A percentile compares a stretch with the other conserved stretches of the same genome.
Evolutionary conservation across 768 basidiomycete species (phyloP).

Genomic region (Crassisporium funariophilum): DNA sequence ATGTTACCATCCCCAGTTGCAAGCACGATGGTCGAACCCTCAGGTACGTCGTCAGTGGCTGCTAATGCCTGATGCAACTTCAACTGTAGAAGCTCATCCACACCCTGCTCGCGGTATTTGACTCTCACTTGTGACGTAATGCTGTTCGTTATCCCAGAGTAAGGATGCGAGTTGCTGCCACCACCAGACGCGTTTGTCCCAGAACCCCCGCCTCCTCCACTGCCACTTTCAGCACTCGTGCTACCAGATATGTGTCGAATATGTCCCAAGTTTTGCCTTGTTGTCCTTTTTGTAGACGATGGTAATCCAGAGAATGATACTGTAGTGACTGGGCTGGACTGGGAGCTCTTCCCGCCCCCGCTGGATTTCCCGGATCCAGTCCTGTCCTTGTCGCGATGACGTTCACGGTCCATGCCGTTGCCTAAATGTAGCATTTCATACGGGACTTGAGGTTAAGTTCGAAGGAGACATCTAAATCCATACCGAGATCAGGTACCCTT

Average conservation of each 20-base stretch:
- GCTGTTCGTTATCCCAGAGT: constrained; percentile 16
- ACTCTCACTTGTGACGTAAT: constrained; percentile 37
- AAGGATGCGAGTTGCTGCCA: constrained; percentile 14
- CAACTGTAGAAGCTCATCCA: constrained; percentile 92
- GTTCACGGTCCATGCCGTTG: constrained; percentile 59
- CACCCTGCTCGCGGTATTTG: constrained; percentile 87
- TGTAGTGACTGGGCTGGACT: constrained; percentile 15
- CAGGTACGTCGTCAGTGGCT: constrained; percentile 62
- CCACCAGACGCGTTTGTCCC: constrained; percentile 17
- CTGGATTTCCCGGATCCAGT: constrained; percentile 14
- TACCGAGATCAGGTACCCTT: constrained; percentile 67
- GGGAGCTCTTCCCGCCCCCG: constrained; percentile 17
- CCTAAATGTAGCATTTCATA: constrained; percentile 24
- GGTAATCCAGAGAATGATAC: constrained; percentile 8
- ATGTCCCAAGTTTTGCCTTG: constrained; percentile 16
- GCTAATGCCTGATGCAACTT: constrained; percentile 89
- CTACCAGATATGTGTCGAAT: constrained; percentile 27
- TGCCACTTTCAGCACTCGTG: constrained; percentile 28
- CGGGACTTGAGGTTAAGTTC: neutral
- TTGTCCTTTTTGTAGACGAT: constrained; percentile 10
- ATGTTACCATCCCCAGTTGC: constrained; percentile 95
- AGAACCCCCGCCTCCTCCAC: constrained; percentile 17
- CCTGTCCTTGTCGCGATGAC: constrained; percentile 28
- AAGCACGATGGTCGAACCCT: constrained; percentile 80
- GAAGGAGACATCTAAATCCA: constrained; percentile 7